Base-by-base conservation (phyloP, 225 moss, liverwort and hornwort species). In the Lunularia cruciata region DNA sequence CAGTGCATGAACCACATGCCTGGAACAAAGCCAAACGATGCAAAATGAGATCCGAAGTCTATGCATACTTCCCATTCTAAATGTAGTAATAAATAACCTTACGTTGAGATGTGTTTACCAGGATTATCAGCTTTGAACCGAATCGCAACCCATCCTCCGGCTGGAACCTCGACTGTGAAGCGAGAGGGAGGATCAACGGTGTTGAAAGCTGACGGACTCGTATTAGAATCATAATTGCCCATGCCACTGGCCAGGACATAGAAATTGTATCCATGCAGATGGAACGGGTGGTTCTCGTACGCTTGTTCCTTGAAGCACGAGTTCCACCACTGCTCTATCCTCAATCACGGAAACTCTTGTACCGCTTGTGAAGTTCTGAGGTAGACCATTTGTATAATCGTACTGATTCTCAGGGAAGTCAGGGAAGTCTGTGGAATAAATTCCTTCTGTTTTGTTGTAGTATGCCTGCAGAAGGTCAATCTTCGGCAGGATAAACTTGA, bases 201-300 rank as follows among this genome's bases (percentile, higher is more conserved):
- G 59, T 95, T 95, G 78, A 95, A 87, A 31, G 79, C 79, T 28
- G 81, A 39, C 5, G 92, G 90, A 59, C 86, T 88, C 5, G 54
- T 83, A n/a, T 61, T 57, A 3, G 83, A 46, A 63, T 95, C 77
- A 28, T 84, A 95, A 72, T 92, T 89, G 13, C 95, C 92, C 19
- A 63, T 66, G 40, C 95, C 95, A 22, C 65, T 73, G 19, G 88
- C 92, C 2, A 95, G 67, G 16, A 95, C 68, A 14, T 79, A 90
- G 85, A 92, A 92, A 68, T 77, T 86, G 27, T 87, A 80, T 13
- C 95, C 92, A 62, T 95, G 95, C 15, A 95, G 79, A 77, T 95
- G 95, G 69, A 95, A 90, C 15, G 95, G 95, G 54, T 95, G 95
- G 61, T 78, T 84, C 79, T 92, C 88, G 58, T 90, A 90, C 2